phyloP scores from a whole-genome alignment of 2,329 filamentous ascomycete species.

The Apiospora hydei region DNA sequence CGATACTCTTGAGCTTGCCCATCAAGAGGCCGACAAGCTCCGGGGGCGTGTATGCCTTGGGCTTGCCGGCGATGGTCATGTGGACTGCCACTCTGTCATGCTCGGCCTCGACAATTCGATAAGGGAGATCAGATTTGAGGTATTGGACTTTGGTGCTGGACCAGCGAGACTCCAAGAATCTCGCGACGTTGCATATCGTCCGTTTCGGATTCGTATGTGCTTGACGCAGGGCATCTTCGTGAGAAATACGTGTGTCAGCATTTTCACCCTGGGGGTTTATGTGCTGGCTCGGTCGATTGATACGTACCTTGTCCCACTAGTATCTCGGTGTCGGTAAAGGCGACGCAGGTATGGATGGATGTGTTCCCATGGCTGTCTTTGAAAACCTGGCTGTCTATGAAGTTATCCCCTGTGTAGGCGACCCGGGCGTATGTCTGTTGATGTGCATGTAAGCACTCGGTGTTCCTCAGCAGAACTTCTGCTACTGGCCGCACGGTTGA shows the following conservation, averaged over 20 bases:
- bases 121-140: background rate
- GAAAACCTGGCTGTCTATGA: background rate
- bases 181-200: conserved; percentile 4
- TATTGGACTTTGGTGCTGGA: background rate
- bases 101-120: background rate
- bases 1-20: background rate
- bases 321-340: background rate
- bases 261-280: background rate
- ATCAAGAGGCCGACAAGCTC: background rate
- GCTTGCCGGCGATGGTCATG: background rate
- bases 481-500: too few species aligned
- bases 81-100: background rate
- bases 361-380: background rate
- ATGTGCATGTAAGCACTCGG: background rate
- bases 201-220: background rate
- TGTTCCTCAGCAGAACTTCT: background rate
- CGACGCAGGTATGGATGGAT: conserved; percentile 11
- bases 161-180: background rate
- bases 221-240: background rate
- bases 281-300: too few species aligned
- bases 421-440: background rate
- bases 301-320: conserved; percentile 2
- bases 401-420: background rate
- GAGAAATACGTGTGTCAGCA: background rate
- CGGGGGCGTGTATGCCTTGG: background rate